Conservation (phyloP, 176 grass and related monocot species). For the Carex cristatella region DNA sequence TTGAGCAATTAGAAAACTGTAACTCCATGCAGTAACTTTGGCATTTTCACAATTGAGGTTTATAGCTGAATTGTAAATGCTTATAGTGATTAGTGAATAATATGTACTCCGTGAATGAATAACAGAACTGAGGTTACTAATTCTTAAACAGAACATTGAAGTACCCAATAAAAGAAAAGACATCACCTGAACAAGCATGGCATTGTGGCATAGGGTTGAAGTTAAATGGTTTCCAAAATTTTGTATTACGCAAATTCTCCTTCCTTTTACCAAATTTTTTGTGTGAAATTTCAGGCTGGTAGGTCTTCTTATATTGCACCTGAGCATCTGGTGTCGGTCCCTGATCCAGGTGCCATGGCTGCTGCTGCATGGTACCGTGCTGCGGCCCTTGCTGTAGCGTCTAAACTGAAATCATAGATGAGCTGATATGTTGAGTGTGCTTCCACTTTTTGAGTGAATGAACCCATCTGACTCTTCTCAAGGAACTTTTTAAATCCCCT, state of each 20-base stretch:
- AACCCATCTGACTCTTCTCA: not conserved
- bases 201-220: not conserved
- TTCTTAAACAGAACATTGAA: not conserved
- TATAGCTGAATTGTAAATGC: not conserved
- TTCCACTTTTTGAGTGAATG: constrained; percentile 16
- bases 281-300: constrained; percentile 58
- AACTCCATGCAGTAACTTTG: not conserved
- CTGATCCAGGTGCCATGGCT: constrained; percentile 93
- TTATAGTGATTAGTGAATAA: not conserved
- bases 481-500: constrained; percentile 32
- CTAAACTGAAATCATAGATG: constrained; percentile 34
- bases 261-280: not conserved
- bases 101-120: not conserved
- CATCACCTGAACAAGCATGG: not conserved
- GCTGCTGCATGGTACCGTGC: constrained; percentile 77
- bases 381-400: constrained; percentile 50
- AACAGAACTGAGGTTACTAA: not conserved
- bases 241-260: not conserved
- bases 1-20: not conserved
- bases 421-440: constrained; percentile 25
- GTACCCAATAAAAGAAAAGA: not conserved
- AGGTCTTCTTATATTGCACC: constrained; percentile 73
- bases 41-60: not conserved
- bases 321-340: constrained; percentile 53
- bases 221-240: not conserved